phyloP scores from a whole-genome alignment of 129 eudicot genomes.

The Centrapalus pauciflorus region DNA sequence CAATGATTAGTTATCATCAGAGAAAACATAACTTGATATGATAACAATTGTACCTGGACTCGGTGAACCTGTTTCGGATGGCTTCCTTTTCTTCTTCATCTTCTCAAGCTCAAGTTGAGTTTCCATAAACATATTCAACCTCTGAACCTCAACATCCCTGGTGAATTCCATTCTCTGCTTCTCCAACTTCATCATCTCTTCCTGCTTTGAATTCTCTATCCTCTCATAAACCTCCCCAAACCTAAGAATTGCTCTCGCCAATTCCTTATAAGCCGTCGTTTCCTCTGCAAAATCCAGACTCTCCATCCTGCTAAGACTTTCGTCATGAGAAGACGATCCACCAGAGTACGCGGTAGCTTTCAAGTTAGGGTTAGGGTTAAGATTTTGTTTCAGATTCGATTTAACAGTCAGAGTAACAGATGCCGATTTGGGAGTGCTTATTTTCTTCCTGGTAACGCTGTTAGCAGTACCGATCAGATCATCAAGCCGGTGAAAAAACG shows the following conservation, averaged over 20 bases:
- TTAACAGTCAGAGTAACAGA: constrained; percentile 18
- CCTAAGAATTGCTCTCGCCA: constrained; percentile 41
- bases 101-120: constrained; percentile 46
- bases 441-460: constrained; percentile 15
- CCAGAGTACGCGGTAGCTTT: constrained; percentile 19
- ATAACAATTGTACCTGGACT: constrained; percentile 16
- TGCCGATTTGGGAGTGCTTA: constrained; percentile 1
- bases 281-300: constrained; percentile 26
- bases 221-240: constrained; percentile 53
- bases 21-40: neutral
- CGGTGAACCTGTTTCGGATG: neutral
- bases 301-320: constrained; percentile 33
- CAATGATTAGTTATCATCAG: neutral
- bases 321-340: constrained; percentile 31
- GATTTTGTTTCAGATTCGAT: constrained; percentile 5
- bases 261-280: constrained; percentile 29
- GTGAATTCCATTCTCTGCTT: constrained; percentile 58
- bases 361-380: constrained; percentile 30
- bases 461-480: constrained; percentile 29
- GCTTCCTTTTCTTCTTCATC: constrained; percentile 22
- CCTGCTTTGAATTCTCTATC: constrained; percentile 44
- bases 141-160: constrained; percentile 47
- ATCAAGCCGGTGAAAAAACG: constrained; percentile 34
- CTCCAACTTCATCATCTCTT: constrained; percentile 58
- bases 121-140: constrained; percentile 57